Conservation (phyloP, 345 rosid species). For the Sapria himalayana region DNA sequence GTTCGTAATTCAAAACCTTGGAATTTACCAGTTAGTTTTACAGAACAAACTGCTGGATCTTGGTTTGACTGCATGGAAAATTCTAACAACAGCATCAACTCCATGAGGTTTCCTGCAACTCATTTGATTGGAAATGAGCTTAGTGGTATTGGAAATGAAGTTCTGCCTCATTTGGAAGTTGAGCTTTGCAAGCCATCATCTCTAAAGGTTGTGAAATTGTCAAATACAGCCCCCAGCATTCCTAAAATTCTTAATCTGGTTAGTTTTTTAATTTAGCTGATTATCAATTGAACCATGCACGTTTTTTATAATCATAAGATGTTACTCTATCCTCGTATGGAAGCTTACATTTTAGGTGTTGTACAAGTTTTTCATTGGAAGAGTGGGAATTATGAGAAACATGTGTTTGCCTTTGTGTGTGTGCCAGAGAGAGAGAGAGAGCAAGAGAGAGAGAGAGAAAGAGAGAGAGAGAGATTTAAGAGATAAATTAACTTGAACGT, state of each 20-base stretch:
- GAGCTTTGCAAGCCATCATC: constrained; percentile 25
- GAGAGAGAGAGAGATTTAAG: too few species aligned
- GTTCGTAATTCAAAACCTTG: constrained; percentile 23
- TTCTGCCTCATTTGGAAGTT: constrained; percentile 23
- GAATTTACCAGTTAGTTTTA: constrained; percentile 26
- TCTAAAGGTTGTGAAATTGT: constrained; percentile 27
- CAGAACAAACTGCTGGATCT: constrained; percentile 22
- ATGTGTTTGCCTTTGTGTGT: too few species aligned
- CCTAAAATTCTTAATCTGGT: constrained; percentile 96
- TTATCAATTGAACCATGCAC: too few species aligned
- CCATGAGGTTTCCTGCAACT: constrained; percentile 33
- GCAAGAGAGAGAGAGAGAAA: too few species aligned
- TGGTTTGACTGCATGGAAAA: constrained; percentile 23
- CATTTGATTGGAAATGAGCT: constrained; percentile 33
- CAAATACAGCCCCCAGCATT: constrained; percentile 70
- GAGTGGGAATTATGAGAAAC: too few species aligned
- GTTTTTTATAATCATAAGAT: too few species aligned
- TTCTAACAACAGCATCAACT: constrained; percentile 19
- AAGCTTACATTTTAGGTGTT: too few species aligned
- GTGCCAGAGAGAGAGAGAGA: too few species aligned
- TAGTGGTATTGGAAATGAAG: constrained; percentile 19
- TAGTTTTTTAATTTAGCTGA: constrained; percentile 14
- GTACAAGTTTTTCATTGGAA: too few species aligned
- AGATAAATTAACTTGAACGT: too few species aligned
- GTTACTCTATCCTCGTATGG: too few species aligned